Percentiles rank a stretch among this genome's conserved stretches.
Conservation (phyloP, 1,139 yeast species). For the Hyphopichia buzzinii region DNA sequence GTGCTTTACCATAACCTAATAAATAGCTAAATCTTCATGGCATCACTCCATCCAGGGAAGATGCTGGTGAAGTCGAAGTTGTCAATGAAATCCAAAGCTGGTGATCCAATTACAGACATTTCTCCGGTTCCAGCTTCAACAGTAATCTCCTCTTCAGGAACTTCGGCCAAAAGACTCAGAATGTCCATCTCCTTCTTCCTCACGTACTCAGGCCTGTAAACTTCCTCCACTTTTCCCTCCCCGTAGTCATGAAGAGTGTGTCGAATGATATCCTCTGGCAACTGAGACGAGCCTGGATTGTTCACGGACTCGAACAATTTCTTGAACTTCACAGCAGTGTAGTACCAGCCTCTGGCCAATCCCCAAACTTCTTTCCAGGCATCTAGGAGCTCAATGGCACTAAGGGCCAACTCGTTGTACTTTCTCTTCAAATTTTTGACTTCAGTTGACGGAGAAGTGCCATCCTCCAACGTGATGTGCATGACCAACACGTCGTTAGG, state of each 20-base stretch:
- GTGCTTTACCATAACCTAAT: no score
- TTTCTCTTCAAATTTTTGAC: slow-evolving; percentile 14
- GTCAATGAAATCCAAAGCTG: slow-evolving; percentile 19
- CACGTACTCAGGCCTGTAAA: slow-evolving; percentile 13
- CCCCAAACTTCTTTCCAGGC: slow-evolving; percentile 26
- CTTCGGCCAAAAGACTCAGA: slow-evolving; percentile 11
- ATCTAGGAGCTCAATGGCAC: slow-evolving; percentile 16
- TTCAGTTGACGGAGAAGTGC: slow-evolving; percentile 2
- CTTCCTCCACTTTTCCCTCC: slow-evolving; percentile 20
- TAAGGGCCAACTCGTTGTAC: slow-evolving; percentile 17
- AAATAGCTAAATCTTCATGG: slow-evolving; percentile 9
- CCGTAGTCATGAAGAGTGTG: slow-evolving; percentile 29
- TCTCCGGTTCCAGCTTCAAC: background rate
- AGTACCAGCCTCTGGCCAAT: slow-evolving; percentile 25
- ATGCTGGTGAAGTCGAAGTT: slow-evolving; percentile 19
- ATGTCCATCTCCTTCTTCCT: slow-evolving; percentile 17
- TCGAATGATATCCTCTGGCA: slow-evolving; percentile 20
- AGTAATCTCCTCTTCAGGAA: slow-evolving; percentile 8
- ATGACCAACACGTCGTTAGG: slow-evolving; percentile 18
- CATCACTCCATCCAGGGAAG: slow-evolving; percentile 21
- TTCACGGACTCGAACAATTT: slow-evolving; percentile 16
- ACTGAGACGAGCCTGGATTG: slow-evolving; percentile 9
- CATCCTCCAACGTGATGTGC: slow-evolving; percentile 9
- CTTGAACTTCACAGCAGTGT: slow-evolving; percentile 17
- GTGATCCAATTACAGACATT: slow-evolving; percentile 9